These are phyloP conservation scores for Oryza longistaminata DNA, from an alignment of 176 grass and related monocot genomes.

Conservation along the genomic window DNA sequence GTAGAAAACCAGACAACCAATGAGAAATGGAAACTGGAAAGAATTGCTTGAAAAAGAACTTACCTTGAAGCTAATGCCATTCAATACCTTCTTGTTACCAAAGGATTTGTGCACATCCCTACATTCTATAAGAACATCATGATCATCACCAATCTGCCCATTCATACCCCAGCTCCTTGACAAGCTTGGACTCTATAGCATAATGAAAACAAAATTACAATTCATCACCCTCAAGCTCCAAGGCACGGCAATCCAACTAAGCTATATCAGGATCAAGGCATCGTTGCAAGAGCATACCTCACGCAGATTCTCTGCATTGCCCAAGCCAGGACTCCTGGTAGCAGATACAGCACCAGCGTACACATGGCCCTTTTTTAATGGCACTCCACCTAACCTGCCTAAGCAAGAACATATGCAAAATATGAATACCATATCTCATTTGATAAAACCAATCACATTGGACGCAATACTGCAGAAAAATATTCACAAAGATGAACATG, in stretches of 20 bases:
- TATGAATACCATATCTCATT: slow-evolving; percentile 10
- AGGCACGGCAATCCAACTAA: slow-evolving; percentile 10
- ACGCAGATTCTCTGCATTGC: slow-evolving; percentile 39
- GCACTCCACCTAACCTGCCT: slow-evolving; percentile 39
- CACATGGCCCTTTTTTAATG: slow-evolving; percentile 11
- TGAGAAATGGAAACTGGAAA: slow-evolving; percentile 15
- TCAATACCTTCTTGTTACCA: slow-evolving; percentile 83
- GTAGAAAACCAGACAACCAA: neutral
- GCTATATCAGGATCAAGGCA: neutral
- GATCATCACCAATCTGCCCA: slow-evolving; percentile 41
- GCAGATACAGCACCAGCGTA: slow-evolving; percentile 26
- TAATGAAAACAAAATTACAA: neutral
- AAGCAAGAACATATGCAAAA: slow-evolving; percentile 34
- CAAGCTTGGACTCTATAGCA: slow-evolving; percentile 56
- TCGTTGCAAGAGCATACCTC: slow-evolving; percentile 41
- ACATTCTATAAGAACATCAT: slow-evolving; percentile 83
- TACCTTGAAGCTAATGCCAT: slow-evolving; percentile 94
- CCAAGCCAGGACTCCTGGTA: slow-evolving; percentile 47
- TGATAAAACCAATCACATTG: neutral
- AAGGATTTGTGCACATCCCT: slow-evolving; percentile 93
- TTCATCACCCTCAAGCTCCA: slow-evolving; percentile 12
- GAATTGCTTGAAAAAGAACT: neutral
- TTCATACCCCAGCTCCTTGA: slow-evolving; percentile 45
- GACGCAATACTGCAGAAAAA: neutral
- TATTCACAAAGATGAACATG: slow-evolving; percentile 3